A percentile compares a stretch with the other conserved stretches of the same genome.
Evolutionary conservation across 345 rosid genomes (phyloP).

Genomic region (Brassica carinata): DNA sequence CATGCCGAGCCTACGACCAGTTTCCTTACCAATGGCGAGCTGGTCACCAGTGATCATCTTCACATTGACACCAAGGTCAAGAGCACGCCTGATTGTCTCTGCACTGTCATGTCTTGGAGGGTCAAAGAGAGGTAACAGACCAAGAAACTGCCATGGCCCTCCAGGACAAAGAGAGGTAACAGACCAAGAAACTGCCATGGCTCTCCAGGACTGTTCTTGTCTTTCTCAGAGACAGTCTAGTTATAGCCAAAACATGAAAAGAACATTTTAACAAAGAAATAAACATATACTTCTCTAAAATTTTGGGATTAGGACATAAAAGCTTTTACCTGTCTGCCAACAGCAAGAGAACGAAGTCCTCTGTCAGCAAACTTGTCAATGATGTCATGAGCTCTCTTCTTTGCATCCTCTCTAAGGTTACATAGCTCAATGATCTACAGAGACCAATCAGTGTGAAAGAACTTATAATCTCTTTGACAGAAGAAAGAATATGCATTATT

Average conservation of each 20-base stretch:
- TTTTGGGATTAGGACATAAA: background rate
- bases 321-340: conserved; percentile 62
- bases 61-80: conserved; percentile 83
- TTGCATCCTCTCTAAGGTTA: conserved; percentile 61
- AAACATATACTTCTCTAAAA: background rate
- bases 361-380: conserved; percentile 89
- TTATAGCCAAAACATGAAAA: background rate
- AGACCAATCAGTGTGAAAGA: background rate
- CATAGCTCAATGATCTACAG: conserved; percentile 69
- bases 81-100: conserved; percentile 86
- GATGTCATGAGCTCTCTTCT: conserved; percentile 70
- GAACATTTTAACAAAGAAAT: background rate
- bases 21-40: conserved; percentile 89
- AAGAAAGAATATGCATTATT: background rate
- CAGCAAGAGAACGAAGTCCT: conserved; percentile 79
- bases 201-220: conserved; percentile 64
- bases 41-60: conserved; percentile 99
- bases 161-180: conserved; percentile 82
- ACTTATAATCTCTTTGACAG: background rate
- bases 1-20: conserved; percentile 95
- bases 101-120: conserved; percentile 99
- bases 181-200: conserved; percentile 92
- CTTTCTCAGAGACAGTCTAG: conserved; percentile 54
- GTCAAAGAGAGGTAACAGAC: conserved; percentile 88
- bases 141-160: conserved; percentile 84